Conservation (phyloP, 163 green algal genomes). For the Trebouxiophyceae sp. region DNA sequence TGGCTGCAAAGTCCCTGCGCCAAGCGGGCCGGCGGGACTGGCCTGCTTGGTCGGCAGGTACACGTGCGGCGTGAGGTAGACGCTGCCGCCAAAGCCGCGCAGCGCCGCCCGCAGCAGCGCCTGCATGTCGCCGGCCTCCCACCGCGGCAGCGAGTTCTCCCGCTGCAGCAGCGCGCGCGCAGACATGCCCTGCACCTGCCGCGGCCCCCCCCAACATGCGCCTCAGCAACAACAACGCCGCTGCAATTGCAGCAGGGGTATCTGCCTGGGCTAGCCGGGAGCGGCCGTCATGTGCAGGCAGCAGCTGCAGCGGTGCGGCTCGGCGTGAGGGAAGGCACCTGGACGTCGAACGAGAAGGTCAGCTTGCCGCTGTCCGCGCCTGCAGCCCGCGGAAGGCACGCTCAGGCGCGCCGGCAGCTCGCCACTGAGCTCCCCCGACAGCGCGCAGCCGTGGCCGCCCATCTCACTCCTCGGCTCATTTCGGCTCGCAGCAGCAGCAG, state of each 20-base stretch:
- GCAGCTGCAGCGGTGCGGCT: too few relatives aligned
- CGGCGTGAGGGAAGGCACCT: slow-evolving; percentile 18
- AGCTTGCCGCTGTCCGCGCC: slow-evolving; percentile 5
- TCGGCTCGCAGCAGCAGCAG: too few relatives aligned
- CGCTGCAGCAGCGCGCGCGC: slow-evolving; percentile 4
- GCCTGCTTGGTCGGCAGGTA: slow-evolving; percentile 26
- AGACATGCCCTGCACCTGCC: slow-evolving; percentile 4
- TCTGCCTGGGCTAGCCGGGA: too few relatives aligned
- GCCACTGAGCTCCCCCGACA: too few relatives aligned
- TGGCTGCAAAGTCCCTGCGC: too few relatives aligned
- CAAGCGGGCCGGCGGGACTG: not conserved
- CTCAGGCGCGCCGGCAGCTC: too few relatives aligned
- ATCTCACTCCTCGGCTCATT: too few relatives aligned
- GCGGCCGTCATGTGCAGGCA: too few relatives aligned
- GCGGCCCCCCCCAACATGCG: too few relatives aligned
- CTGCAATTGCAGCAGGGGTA: not conserved
- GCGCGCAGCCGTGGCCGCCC: too few relatives aligned
- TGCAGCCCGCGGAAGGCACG: too few relatives aligned
- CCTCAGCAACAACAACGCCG: not conserved
- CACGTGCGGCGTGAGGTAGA: slow-evolving; percentile 26
- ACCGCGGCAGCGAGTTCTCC: not conserved
- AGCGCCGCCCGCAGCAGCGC: slow-evolving; percentile 14
- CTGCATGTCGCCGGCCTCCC: not conserved
- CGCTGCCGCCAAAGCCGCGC: slow-evolving; percentile 15
- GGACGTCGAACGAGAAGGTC: slow-evolving; percentile 34